Conservation (phyloP, 1,284 basidiomycete species). For the Papiliotrema flavescens region DNA sequence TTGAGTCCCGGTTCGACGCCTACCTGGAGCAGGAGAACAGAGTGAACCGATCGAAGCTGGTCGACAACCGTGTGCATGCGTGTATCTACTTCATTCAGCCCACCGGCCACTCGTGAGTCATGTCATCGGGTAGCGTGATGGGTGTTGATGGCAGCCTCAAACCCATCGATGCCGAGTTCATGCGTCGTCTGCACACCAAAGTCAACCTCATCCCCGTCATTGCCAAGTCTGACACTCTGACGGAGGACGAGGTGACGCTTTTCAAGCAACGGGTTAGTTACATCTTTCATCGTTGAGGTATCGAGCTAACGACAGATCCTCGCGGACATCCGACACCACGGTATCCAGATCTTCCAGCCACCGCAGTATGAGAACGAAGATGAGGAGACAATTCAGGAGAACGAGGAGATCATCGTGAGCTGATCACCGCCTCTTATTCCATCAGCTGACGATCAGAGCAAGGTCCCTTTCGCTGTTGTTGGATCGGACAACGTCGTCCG, state of each 20-base stretch:
- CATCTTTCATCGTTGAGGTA: neutral
- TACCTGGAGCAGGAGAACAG: conserved; percentile 97
- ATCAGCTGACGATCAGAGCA: conserved; percentile 55
- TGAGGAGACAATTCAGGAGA: conserved; percentile 91
- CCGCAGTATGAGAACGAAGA: conserved; percentile 95
- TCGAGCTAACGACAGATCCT: conserved; percentile 60
- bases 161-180: conserved; percentile 95
- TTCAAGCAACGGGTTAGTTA: conserved; percentile 82
- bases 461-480: conserved; percentile 95
- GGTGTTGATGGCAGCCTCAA: conserved; percentile 62
- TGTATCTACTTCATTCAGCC: conserved; percentile 98
- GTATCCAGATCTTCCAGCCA: conserved; percentile 93
- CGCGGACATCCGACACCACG: conserved; percentile 83
- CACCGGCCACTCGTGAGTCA: conserved; percentile 85
- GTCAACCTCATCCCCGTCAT: conserved; percentile 97
- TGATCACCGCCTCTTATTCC: conserved; percentile 4
- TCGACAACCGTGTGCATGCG: conserved; percentile 54
- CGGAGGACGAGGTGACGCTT: conserved; percentile 83
- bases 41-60: conserved; percentile 63
- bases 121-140: neutral
- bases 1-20: conserved; percentile 91
- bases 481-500: conserved; percentile 79
- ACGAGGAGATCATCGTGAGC: conserved; percentile 81
- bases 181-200: conserved; percentile 89
- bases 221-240: conserved; percentile 93